Conservation (phyloP, 1,284 basidiomycete species). For the Ceratobasidium sp. region DNA sequence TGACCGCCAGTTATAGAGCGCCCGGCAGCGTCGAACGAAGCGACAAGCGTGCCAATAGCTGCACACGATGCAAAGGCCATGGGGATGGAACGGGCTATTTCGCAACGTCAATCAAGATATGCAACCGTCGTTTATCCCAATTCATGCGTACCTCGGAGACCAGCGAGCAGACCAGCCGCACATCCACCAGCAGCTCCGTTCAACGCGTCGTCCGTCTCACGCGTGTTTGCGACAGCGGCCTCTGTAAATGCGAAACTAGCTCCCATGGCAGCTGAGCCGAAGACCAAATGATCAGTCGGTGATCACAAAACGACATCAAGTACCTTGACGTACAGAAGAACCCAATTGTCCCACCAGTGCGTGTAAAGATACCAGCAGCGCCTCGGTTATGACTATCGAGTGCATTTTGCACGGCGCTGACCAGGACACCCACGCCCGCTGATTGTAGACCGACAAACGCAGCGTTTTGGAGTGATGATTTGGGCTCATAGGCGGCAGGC, state of each 20-base stretch:
- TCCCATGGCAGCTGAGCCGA: conserved; percentile 84
- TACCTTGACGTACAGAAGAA: conserved; percentile 74
- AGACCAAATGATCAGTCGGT: conserved; percentile 44
- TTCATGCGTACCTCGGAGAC: conserved; percentile 75
- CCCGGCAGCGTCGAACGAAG: conserved; percentile 87
- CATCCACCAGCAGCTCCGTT: conserved; percentile 92
- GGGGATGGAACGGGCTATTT: conserved; percentile 83
- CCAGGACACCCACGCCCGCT: conserved; percentile 79
- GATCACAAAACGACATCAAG: not conserved
- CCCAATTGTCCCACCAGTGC: conserved; percentile 82
- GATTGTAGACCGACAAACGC: conserved; percentile 74
- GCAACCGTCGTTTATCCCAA: conserved; percentile 38
- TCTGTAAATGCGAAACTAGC: conserved; percentile 88
- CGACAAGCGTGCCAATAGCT: conserved; percentile 83
- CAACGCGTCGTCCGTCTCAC: conserved; percentile 83
- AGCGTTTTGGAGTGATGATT: conserved; percentile 70
- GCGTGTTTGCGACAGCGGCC: conserved; percentile 81
- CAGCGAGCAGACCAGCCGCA: conserved; percentile 92
- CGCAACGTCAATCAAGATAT: conserved; percentile 46
- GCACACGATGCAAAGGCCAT: conserved; percentile 85
- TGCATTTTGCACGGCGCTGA: conserved; percentile 88
- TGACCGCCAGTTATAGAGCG: conserved; percentile 64
- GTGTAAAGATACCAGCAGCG: conserved; percentile 86
- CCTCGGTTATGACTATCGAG: conserved; percentile 83
- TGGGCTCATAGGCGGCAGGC: conserved; percentile 64